Conservation (phyloP, 1,284 basidiomycete genomes). For the Phylloboletellus chloephorus region DNA sequence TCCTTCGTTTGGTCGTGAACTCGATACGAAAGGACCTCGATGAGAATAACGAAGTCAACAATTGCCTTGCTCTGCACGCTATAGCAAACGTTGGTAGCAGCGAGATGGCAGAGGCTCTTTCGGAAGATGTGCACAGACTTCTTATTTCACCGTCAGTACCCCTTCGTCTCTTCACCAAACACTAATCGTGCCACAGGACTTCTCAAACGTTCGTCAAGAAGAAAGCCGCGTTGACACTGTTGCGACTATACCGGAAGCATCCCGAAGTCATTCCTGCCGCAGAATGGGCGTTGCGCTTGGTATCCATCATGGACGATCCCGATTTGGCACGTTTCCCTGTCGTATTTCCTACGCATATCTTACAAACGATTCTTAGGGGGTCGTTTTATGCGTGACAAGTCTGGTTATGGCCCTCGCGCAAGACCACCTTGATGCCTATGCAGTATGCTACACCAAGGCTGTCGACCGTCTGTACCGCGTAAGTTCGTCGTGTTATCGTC, state of each 20-base stretch:
- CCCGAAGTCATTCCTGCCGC: slow-evolving; percentile 88
- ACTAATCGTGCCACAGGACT: slow-evolving; percentile 52
- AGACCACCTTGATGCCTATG: slow-evolving; percentile 85
- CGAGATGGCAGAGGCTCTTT: slow-evolving; percentile 96
- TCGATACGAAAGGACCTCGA: slow-evolving; percentile 97
- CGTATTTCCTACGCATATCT: slow-evolving; percentile 7
- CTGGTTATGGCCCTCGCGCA: slow-evolving; percentile 94
- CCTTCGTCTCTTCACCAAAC: slow-evolving; percentile 2
- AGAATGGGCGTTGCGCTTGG: slow-evolving; percentile 94
- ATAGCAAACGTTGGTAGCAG: slow-evolving; percentile 97
- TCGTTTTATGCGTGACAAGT: slow-evolving; percentile 90
- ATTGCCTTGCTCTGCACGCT: slow-evolving; percentile 95
- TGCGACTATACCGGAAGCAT: slow-evolving; percentile 93
- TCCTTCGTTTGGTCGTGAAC: slow-evolving; percentile 93
- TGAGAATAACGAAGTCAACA: slow-evolving; percentile 91
- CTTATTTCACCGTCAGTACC: slow-evolving; percentile 86
- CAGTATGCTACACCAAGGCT: slow-evolving; percentile 90
- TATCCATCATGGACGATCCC: slow-evolving; percentile 91
- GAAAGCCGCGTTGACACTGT: slow-evolving; percentile 92
- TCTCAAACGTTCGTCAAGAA: slow-evolving; percentile 96
- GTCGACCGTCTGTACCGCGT: slow-evolving; percentile 86
- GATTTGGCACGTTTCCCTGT: slow-evolving; percentile 60
- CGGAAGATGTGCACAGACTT: slow-evolving; percentile 89
- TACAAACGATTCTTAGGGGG: slow-evolving; percentile 54
- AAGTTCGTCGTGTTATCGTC: slow-evolving; percentile 26